These are phyloP conservation scores for Colletotrichum spinosum DNA, from an alignment of 2,329 filamentous ascomycete genomes.

Conservation along the genomic window DNA sequence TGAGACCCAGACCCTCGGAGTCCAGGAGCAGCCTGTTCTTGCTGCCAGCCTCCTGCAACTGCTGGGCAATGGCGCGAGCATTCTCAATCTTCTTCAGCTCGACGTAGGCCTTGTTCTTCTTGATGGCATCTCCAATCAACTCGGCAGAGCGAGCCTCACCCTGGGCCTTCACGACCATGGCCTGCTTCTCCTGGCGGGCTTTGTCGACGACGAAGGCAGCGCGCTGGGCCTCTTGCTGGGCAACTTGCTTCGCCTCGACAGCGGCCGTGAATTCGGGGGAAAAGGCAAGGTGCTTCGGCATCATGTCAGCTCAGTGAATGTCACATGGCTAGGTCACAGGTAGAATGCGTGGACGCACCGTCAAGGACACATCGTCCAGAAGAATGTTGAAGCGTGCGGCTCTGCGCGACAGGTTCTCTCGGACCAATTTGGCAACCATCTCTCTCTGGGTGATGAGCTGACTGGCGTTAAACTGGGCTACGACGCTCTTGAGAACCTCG, in stretches of 20 bases:
- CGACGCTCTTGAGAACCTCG: constrained; percentile 97
- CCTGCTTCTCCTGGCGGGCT: constrained; percentile 98
- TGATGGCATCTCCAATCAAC: constrained; percentile 98
- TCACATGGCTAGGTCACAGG: too few relatives aligned
- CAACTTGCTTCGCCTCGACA: constrained; percentile 80
- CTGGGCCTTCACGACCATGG: constrained; percentile 97
- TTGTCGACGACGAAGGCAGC: constrained; percentile 99
- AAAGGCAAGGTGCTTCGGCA: constrained; percentile 73
- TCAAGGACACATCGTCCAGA: constrained; percentile 96
- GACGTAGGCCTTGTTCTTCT: constrained; percentile 97
- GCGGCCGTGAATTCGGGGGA: constrained; percentile 80
- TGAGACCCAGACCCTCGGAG: constrained; percentile 88
- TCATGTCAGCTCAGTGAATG: constrained; percentile 41
- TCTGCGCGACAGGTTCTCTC: constrained; percentile 91
- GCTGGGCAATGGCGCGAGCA: constrained; percentile 86
- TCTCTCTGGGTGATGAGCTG: constrained; percentile 99
- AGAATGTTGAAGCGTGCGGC: constrained; percentile 98
- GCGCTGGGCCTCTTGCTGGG: constrained; percentile 93
- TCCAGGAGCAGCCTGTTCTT: constrained; percentile 96
- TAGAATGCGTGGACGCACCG: constrained; percentile 66
- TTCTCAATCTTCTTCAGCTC: constrained; percentile 99
- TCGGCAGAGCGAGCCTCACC: constrained; percentile 98
- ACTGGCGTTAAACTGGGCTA: constrained; percentile 98
- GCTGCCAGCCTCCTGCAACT: constrained; percentile 86
- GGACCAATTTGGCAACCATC: constrained; percentile 90